Evolutionary conservation across 495 filamentous ascomycete species (phyloP).

Genomic region (Neurospora intermedia): DNA sequence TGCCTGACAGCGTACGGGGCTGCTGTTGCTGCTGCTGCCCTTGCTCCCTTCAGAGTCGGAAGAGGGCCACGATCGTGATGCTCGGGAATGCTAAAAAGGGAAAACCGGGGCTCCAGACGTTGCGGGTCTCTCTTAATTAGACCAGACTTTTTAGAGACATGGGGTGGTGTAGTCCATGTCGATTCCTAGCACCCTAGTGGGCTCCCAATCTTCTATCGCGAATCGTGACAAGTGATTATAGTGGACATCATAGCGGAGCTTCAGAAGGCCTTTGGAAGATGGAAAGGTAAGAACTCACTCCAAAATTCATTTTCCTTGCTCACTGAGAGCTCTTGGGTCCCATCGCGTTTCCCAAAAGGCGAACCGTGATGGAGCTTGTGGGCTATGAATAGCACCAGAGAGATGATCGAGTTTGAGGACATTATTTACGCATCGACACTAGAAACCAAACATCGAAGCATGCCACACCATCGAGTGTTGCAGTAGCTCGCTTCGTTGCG

Average conservation of each 20-base stretch:
- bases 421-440: neutral
- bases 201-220: neutral
- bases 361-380: neutral
- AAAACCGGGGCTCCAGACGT: neutral
- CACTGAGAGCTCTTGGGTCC: neutral
- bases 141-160: neutral
- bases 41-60: neutral
- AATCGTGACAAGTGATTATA: neutral
- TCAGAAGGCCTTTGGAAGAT: neutral
- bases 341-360: neutral
- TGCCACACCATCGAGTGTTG: neutral
- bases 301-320: neutral
- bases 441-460: neutral
- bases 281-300: neutral
- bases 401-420: neutral
- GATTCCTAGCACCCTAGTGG: neutral
- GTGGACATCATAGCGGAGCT: neutral
- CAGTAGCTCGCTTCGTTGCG: neutral
- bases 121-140: neutral
- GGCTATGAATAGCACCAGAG: neutral
- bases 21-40: too few species aligned
- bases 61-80: neutral
- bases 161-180: neutral
- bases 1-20: neutral
- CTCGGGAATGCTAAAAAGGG: neutral